Evolutionary conservation across 2,329 filamentous ascomycete genomes (phyloP), one percentile per base, ranked within the genome.

Genomic region (Sclerotinia glacialis): DNA sequence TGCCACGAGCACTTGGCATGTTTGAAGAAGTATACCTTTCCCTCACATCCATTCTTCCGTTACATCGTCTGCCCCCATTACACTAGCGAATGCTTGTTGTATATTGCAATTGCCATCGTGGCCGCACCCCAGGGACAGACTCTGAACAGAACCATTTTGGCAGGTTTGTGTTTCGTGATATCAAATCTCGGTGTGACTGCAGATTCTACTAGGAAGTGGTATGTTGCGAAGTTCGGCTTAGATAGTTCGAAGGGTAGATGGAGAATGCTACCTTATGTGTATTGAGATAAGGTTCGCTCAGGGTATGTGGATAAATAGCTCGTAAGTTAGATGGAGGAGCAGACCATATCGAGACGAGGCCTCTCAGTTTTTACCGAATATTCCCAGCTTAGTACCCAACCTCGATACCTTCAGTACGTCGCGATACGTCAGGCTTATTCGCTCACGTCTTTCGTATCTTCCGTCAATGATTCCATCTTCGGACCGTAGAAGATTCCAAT

Each of bases 51-150:
- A 3, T 79, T 90, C 67, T 99, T 98, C 77, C 81, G 81, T 54
- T 81, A 83, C 67, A 78, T 96, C 28, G 79, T 97, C 49, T 96
- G 91, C 72, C 93, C 95, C 23, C 95, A 99, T 78, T 99, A 98
- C 78, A 90, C 90, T 4, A 92, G 89, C 74, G 95, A 98, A 79
- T 93, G 91, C 75, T 76, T 90, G 50, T 86, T 97, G 67, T 98
- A 99, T 76, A 75, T 93, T 26, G 84, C 89, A n/a, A 79, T 99
- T 70, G 85, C 92, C 3, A 78, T 95, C 55, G 77, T 90, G 49
- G 87, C 89, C 40, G 92, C 93, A 0, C 93, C 93, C 0, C 73
- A 79, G 9, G 89, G 87, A 14, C 78, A 81, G 42, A 70, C 84
- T 65, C 76, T 92, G 67, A 97, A 97, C 78, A 85, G 80, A 75